These are phyloP conservation scores for Diatrype stigma DNA, from an alignment of 2,329 filamentous ascomycete species.

Conservation along the genomic window DNA sequence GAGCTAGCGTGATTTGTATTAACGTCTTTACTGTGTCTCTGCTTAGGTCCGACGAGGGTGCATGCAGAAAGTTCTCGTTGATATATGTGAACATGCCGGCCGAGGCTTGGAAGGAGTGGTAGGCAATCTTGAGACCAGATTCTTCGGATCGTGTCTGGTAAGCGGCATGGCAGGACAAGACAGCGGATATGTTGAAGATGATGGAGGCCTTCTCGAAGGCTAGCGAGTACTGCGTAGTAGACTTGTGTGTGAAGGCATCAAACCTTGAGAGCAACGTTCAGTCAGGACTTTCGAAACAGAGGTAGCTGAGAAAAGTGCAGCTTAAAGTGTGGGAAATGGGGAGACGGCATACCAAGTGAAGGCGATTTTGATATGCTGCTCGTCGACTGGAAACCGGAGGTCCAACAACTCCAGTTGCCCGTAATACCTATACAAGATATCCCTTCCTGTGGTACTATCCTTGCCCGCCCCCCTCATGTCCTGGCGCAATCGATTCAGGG, in stretches of 20 bases:
- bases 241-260: slow-evolving; percentile 98
- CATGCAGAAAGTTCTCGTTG: slow-evolving; percentile 98
- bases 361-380: slow-evolving; percentile 98
- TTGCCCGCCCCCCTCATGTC: slow-evolving; percentile 97
- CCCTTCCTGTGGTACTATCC: slow-evolving; percentile 88
- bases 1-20: slow-evolving; percentile 88
- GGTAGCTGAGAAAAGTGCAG: slow-evolving; percentile 3
- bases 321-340: too few relatives aligned
- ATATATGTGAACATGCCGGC: slow-evolving; percentile 99
- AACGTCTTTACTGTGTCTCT: slow-evolving; percentile 93
- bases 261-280: slow-evolving; percentile 57
- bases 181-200: slow-evolving; percentile 98
- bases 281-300: slow-evolving; percentile 11
- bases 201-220: slow-evolving; percentile 98
- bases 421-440: slow-evolving; percentile 95
- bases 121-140: slow-evolving; percentile 88
- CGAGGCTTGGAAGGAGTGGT: slow-evolving; percentile 96
- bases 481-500: slow-evolving; percentile 90
- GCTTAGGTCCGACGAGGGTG: slow-evolving; percentile 92
- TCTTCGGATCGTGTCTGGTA: slow-evolving; percentile 91
- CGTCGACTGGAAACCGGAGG: slow-evolving; percentile 91
- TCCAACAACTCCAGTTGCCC: slow-evolving; percentile 94
- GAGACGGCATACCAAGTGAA: slow-evolving; percentile 76
- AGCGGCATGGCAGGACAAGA: slow-evolving; percentile 92
- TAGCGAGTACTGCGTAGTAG: slow-evolving; percentile 93